Percentiles rank a stretch among this genome's conserved stretches.
Evolutionary conservation across 2,329 filamentous ascomycete species (phyloP).

Genomic region (Verticillium tricorpus): DNA sequence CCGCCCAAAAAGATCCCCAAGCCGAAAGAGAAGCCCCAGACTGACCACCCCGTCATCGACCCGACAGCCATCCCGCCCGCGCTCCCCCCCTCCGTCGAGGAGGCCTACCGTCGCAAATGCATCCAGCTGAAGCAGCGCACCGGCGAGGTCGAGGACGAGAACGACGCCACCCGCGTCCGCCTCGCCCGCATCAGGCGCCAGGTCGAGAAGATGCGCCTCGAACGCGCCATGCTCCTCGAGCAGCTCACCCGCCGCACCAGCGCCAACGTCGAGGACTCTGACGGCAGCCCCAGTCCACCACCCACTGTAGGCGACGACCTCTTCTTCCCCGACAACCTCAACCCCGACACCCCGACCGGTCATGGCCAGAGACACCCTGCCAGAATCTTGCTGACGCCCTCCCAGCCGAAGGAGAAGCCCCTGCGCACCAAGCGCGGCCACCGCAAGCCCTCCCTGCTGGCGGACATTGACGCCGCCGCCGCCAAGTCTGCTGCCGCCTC

Average conservation of each 20-base stretch:
- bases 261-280: conserved; percentile 71
- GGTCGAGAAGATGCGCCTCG: conserved; percentile 86
- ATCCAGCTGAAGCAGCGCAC: conserved; percentile 89
- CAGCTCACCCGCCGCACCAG: conserved; percentile 71
- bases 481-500: conserved; percentile 30
- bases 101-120: conserved; percentile 94
- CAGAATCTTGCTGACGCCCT: neutral
- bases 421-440: conserved; percentile 70
- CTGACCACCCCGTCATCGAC: conserved; percentile 27
- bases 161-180: conserved; percentile 76
- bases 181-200: conserved; percentile 77
- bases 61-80: conserved; percentile 49
- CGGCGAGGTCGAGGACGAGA: conserved; percentile 86
- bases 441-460: conserved; percentile 51
- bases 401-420: conserved; percentile 72
- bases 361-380: neutral
- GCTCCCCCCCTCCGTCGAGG: conserved; percentile 84
- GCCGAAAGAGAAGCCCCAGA: conserved; percentile 31
- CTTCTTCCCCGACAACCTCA: conserved; percentile 10
- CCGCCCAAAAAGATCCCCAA: conserved; percentile 28
- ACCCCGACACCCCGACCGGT: conserved; percentile 3
- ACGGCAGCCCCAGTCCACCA: conserved; percentile 74
- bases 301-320: conserved; percentile 57
- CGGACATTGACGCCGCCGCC: conserved; percentile 34
- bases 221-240: conserved; percentile 71